These are phyloP conservation scores for Komagataella mondaviorum DNA, from an alignment of 805 yeast genomes.

Conservation along the genomic window DNA sequence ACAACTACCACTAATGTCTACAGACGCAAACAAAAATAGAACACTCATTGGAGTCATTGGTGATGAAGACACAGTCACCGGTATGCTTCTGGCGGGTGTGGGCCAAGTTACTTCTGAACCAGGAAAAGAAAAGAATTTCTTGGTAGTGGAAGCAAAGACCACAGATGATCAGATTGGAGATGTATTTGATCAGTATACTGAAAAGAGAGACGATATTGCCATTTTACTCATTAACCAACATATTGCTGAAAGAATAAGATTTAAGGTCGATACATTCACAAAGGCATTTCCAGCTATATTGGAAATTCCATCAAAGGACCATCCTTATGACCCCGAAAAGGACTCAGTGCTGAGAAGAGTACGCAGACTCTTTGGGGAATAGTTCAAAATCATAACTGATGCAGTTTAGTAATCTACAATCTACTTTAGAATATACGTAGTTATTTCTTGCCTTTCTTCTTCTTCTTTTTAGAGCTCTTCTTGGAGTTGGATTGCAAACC, in stretches of 20 bases:
- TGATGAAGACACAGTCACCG: slow-evolving; percentile 96
- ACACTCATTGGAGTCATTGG: slow-evolving; percentile 87
- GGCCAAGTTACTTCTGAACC: slow-evolving; percentile 67
- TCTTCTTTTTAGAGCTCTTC: slow-evolving; percentile 20
- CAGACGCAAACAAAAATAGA: slow-evolving; percentile 44
- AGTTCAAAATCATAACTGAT: slow-evolving; percentile 6
- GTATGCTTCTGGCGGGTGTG: slow-evolving; percentile 86
- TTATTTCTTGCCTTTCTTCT: slow-evolving; percentile 21
- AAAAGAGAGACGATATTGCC: slow-evolving; percentile 77
- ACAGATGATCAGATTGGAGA: slow-evolving; percentile 60
- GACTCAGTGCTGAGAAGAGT: slow-evolving; percentile 92
- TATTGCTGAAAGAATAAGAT: slow-evolving; percentile 81
- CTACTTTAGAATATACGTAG: neutral
- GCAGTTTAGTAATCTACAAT: neutral
- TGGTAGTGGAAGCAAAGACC: slow-evolving; percentile 67
- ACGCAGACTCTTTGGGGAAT: slow-evolving; percentile 90
- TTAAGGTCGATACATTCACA: slow-evolving; percentile 68
- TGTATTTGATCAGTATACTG: slow-evolving; percentile 65
- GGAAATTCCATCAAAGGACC: slow-evolving; percentile 97
- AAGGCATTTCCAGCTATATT: slow-evolving; percentile 92
- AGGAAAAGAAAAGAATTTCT: slow-evolving; percentile 66
- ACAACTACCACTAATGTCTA: neutral
- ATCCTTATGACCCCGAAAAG: slow-evolving; percentile 97
- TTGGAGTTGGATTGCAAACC: slow-evolving; percentile 4
- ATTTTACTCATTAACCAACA: slow-evolving; percentile 89